Evolutionary conservation across 495 filamentous ascomycete species (phyloP), one percentile per base, ranked within the genome.

Genomic region (Aspergillus biplanus): DNA sequence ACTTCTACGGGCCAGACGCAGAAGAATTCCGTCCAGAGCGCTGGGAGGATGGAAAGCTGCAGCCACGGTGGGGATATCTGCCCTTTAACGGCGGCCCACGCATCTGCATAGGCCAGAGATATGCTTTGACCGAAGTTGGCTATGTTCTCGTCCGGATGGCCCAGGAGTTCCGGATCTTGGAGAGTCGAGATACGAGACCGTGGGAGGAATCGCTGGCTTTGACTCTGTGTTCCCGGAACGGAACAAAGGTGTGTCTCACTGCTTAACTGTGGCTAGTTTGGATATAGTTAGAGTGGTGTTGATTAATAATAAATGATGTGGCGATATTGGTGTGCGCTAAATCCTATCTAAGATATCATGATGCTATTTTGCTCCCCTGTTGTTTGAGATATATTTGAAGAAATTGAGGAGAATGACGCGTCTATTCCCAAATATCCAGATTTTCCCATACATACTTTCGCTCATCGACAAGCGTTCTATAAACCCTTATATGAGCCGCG

Each of bases 11-110:
- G 18, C 58, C 80, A 33, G 73, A 76, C 54, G 80, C 82, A 8
- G 73, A 80, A 0, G 70, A 78, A 39, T 94, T 87, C 77, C 76
- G 79, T 27, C 88, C 89, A 0, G 89, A 92, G 55, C 75, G 90
- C 13, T 94, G 91, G 91, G 81, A 82, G 34, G 65, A 67, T 47
- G 35, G 61, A 4, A 48, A 31, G 7, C 54, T 55, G 11, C 68
- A 65, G 46, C 52, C 59, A 48, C 68, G 72, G 31, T 90, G 87
- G 88, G 84, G 85, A 58, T 92, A 87, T 73, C 75, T 91, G 18
- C 87, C 88, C 11, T 92, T 92, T 74, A 90, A 89, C 67, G 87
- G 87, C 46, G 89, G 90, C 1, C 89, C 90, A 48, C 79, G 92
- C 42, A 92, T 94, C 60, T 96, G 92, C 73, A 84, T 94, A 61